Base-by-base conservation (phyloP, 352 stramenopile genomes). In the Globisporangium uncinulatum region DNA sequence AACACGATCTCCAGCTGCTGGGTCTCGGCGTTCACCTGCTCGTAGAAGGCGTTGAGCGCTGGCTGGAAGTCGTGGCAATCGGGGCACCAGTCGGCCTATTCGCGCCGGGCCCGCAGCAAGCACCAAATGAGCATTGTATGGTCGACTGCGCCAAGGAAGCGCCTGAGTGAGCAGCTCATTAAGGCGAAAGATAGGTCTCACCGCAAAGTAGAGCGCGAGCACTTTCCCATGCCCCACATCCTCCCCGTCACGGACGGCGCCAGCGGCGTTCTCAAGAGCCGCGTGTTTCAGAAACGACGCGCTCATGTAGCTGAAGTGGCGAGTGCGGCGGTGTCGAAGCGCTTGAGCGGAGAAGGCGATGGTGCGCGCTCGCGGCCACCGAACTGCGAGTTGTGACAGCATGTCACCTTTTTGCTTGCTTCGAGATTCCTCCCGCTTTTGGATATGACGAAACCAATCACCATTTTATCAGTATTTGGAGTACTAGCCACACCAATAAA, bases 21-120 rank as follows among this genome's bases (percentile, higher is more conserved):
- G 14, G 31, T 65, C 2, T 76, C 45, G 19, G 57, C 72, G 51
- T 83, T 74, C 45, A 73, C 72, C 9, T 72, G 50, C 56, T 72
- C 54, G 67, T 91, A 90, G 61, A 90, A 93, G 10, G 51, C 58
- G 61, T 93, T 95, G 31, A 95, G 67, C 51, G 65, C 57, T 42
- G 85, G 85, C 57, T 90, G 81, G 69, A 95, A 93, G 37, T 58
- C 65, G 57, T 79, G 81, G 71, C 85, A 95, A 64, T 93, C 74
- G 3, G 83, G 81, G 52, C 85, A 95, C 85, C 85, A 93, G 47
- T 93, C 81, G 1, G 85, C 83, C 79, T 92, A 37, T 19, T 14
- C 11, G 31, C 29, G 51, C 34, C 57, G 6, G 17, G 24, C n/a
- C 44, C 8, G 24, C 8, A 56, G 42, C 42, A 46, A 2, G n/a